These are phyloP conservation scores for Salix brachista DNA, from an alignment of 345 rosid species.

Conservation along the genomic window DNA sequence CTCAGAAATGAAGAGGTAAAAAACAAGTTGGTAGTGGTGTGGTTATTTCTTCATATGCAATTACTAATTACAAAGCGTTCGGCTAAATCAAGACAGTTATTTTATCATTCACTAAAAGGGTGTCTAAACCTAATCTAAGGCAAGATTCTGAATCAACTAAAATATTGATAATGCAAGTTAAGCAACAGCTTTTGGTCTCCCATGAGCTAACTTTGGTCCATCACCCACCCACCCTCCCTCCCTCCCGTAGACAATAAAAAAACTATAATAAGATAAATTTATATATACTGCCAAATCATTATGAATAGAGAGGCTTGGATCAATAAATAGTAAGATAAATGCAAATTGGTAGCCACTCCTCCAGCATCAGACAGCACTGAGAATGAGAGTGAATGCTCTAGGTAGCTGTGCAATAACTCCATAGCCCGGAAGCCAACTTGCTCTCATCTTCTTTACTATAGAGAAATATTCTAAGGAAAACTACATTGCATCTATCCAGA, in stretches of 20 bases:
- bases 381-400: conserved; percentile 1
- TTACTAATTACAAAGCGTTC: too few relatives aligned
- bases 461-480: not conserved
- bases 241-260: not conserved
- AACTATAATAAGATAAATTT: not conserved
- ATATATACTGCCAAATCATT: not conserved
- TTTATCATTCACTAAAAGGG: not conserved
- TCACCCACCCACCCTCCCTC: not conserved
- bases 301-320: not conserved
- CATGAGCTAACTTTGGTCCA: not conserved
- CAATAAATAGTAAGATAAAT: conserved; percentile 15
- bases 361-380: not conserved
- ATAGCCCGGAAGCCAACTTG: conserved; percentile 14
- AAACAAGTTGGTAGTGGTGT: not conserved
- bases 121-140: not conserved
- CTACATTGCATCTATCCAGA: conserved; percentile 19
- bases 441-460: conserved; percentile 2
- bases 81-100: not conserved
- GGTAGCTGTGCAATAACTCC: not conserved
- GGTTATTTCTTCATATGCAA: too few relatives aligned
- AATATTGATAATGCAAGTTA: not conserved
- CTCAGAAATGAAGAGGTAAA: not conserved
- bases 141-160: not conserved
- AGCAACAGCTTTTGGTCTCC: not conserved
- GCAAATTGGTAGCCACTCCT: not conserved